Percentiles rank a stretch among this genome's conserved stretches.
These are phyloP conservation scores for Fusarium nisikadoi DNA, from an alignment of 2,329 filamentous ascomycete species.

Conservation along the genomic window DNA sequence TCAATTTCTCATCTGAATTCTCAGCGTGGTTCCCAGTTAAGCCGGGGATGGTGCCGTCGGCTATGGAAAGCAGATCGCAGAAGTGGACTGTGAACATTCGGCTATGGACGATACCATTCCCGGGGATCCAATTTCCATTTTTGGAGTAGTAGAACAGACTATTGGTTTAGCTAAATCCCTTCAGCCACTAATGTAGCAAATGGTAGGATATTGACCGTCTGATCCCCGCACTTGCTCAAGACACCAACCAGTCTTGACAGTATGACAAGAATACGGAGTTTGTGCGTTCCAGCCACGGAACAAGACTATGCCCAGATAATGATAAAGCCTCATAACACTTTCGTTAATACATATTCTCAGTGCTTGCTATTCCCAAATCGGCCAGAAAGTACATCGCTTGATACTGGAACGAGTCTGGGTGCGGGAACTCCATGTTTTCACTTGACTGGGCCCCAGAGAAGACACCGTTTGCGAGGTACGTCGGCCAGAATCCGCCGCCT, in stretches of 20 bases:
- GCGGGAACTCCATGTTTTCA: constrained; percentile 12
- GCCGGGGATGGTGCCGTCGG: neutral
- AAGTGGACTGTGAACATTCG: neutral
- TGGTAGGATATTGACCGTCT: neutral
- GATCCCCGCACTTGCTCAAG: neutral
- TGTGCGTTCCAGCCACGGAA: fast-evolving
- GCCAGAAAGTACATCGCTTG: constrained; percentile 25
- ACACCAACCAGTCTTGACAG: neutral
- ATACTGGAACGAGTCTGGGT: constrained; percentile 18
- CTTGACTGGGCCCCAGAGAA: neutral
- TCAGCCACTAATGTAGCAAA: neutral
- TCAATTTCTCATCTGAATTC: fast-evolving
- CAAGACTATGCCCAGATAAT: neutral
- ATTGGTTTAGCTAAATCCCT: neutral
- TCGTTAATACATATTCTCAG: neutral
- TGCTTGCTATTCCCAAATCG: constrained; percentile 2
- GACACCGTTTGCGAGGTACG: neutral
- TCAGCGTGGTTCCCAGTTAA: fast-evolving
- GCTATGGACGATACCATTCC: neutral
- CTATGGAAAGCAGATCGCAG: neutral
- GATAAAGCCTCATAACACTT: fast-evolving
- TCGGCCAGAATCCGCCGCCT: constrained; percentile 2
- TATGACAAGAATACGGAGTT: neutral
- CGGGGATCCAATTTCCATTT: neutral
- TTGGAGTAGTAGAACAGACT: neutral